These are phyloP conservation scores for Suhomyces coccinellae DNA, from an alignment of 1,139 yeast genomes.

Conservation along the genomic window DNA sequence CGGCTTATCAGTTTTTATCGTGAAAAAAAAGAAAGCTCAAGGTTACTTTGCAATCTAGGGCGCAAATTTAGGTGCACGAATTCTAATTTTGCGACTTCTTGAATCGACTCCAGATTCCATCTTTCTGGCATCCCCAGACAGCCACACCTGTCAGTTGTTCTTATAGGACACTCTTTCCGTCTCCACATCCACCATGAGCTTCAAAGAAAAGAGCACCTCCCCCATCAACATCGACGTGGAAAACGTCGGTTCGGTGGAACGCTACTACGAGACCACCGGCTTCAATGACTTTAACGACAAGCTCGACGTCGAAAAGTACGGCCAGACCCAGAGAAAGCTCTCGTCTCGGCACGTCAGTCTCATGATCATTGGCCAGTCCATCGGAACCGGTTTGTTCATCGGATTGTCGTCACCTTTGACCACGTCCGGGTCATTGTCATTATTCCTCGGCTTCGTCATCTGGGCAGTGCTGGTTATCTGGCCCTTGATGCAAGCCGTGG, in stretches of 20 bases:
- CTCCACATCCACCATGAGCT: background rate
- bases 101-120: too few species aligned
- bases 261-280: conserved; percentile 18
- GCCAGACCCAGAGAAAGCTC: conserved; percentile 39
- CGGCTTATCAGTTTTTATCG: too few species aligned
- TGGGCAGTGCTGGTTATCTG: conserved; percentile 38
- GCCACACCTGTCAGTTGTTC: too few species aligned
- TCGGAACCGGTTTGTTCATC: conserved; percentile 50
- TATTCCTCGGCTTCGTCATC: conserved; percentile 36
- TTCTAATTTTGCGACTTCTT: too few species aligned
- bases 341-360: conserved; percentile 48
- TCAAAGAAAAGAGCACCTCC: conserved; percentile 1
- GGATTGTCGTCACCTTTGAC: conserved; percentile 38
- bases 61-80: too few species aligned
- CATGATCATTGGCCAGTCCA: conserved; percentile 53
- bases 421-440: conserved; percentile 38
- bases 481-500: conserved; percentile 44
- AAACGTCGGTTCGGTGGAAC: conserved; percentile 21
- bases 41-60: too few species aligned
- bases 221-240: conserved; percentile 25
- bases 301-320: conserved; percentile 34
- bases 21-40: too few species aligned
- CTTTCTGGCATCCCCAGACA: too few species aligned
- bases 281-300: conserved; percentile 36
- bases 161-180: background rate